Evolutionary conservation across 352 stramenopile genomes (phyloP).

Genomic region (Globisporangium uncinulatum): DNA sequence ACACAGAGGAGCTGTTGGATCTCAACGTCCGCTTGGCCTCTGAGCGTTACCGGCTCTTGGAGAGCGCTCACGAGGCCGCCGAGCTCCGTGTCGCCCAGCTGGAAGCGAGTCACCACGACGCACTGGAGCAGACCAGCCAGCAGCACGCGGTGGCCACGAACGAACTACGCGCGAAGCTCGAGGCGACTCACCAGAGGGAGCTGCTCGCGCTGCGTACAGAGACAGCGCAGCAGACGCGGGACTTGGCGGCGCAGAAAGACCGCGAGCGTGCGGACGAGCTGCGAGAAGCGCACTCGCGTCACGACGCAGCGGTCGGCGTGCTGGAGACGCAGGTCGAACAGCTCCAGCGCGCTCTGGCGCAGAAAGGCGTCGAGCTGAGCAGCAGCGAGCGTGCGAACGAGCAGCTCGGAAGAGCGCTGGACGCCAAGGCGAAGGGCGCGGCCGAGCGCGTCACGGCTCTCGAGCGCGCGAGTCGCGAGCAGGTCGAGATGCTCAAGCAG

Average conservation of each 20-base stretch:
- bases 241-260: conserved; percentile 33
- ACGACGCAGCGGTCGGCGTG: conserved; percentile 21
- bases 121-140: conserved; percentile 14
- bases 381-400: conserved; percentile 25
- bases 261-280: conserved; percentile 23
- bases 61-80: neutral
- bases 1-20: conserved; percentile 14
- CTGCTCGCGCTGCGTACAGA: conserved; percentile 28
- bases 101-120: conserved; percentile 8
- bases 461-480: conserved; percentile 32
- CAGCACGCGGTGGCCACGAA: conserved; percentile 21
- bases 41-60: conserved; percentile 10
- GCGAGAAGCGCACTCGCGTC: conserved; percentile 17
- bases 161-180: conserved; percentile 20
- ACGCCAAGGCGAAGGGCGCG: conserved; percentile 29
- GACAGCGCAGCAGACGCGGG: conserved; percentile 23
- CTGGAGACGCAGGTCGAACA: conserved; percentile 23
- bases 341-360: conserved; percentile 19
- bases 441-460: conserved; percentile 23
- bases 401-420: conserved; percentile 20
- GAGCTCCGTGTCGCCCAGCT: conserved; percentile 3
- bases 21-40: conserved; percentile 3
- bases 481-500: conserved; percentile 47
- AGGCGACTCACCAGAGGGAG: conserved; percentile 21
- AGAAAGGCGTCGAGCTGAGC: conserved; percentile 26